Conservation (phyloP, 164 flowering plant genomes). For the Aristolochia californica region DNA sequence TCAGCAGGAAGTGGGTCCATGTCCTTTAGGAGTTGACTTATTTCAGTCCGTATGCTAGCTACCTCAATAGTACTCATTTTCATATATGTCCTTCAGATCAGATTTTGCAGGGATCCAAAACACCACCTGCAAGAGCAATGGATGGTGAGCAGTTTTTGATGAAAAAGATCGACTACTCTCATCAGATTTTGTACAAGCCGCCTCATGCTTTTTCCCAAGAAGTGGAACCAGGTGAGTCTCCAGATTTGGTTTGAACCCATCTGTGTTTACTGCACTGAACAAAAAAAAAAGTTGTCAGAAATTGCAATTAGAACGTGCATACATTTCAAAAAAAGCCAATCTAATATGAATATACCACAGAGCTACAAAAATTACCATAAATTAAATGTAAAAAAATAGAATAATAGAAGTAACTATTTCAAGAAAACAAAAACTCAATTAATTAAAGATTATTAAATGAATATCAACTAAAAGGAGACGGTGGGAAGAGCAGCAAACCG, state of each 20-base stretch:
- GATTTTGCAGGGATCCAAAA: conserved; percentile 1
- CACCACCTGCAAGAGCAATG: conserved; percentile 71
- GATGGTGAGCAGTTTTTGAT: conserved; percentile 63
- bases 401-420: background rate
- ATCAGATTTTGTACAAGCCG: conserved; percentile 35
- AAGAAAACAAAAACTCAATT: background rate
- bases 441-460: background rate
- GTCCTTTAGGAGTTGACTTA: no score
- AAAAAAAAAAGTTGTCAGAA: background rate
- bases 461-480: background rate
- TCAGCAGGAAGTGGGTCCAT: no score
- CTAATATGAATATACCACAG: background rate
- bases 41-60: no score
- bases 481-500: conserved; percentile 17
- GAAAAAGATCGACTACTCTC: conserved; percentile 25
- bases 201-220: conserved; percentile 53
- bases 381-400: background rate
- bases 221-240: conserved; percentile 91
- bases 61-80: no score
- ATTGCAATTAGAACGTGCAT: background rate
- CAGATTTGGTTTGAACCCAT: conserved; percentile 92
- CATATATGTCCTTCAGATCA: no score
- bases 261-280: conserved; percentile 63
- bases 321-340: background rate
- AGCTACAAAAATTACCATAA: no score